phyloP scores from a whole-genome alignment of 2,329 filamentous ascomycete genomes.

The Shiraia sp. region DNA sequence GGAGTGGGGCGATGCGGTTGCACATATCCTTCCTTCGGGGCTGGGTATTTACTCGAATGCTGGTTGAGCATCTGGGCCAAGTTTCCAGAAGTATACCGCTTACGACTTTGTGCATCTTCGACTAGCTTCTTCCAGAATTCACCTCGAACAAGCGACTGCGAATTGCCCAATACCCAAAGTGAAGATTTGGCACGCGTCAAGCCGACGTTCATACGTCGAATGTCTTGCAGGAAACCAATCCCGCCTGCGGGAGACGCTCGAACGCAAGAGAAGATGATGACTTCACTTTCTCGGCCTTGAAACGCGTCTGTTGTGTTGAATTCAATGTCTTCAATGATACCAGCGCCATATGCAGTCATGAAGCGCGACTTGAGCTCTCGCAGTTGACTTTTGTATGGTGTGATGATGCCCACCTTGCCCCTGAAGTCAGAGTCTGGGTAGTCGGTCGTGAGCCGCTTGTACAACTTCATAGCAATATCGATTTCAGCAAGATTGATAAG shows the following conservation, averaged over 20 bases:
- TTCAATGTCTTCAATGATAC: constrained; percentile 78
- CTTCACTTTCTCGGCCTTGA: constrained; percentile 92
- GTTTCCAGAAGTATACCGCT: constrained; percentile 75
- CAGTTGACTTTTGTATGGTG: constrained; percentile 94
- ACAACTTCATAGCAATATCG: constrained; percentile 82
- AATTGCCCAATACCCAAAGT: constrained; percentile 94
- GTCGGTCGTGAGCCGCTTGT: constrained; percentile 75
- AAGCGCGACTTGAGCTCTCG: constrained; percentile 79
- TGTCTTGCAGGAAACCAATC: constrained; percentile 97
- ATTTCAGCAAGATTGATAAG: constrained; percentile 88
- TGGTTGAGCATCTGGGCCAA: constrained; percentile 58
- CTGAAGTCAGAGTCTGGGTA: constrained; percentile 69
- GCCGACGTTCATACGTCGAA: constrained; percentile 98
- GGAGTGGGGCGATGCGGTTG: constrained; percentile 21
- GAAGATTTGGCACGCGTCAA: constrained; percentile 95
- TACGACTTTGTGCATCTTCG: constrained; percentile 73
- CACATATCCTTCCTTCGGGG: constrained; percentile 29
- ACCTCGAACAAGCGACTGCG: constrained; percentile 80
- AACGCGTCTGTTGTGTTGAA: constrained; percentile 99
- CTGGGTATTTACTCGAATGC: constrained; percentile 52
- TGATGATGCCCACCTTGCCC: constrained; percentile 94
- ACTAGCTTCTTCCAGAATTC: constrained; percentile 90
- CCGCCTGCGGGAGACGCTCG: constrained; percentile 89
- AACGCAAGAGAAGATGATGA: constrained; percentile 99
- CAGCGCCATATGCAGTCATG: constrained; percentile 69